Evolutionary conservation across 306 rosid species (phyloP), one percentile per base, ranked within the genome.

Genomic region (Pyrus bretschneideri): DNA sequence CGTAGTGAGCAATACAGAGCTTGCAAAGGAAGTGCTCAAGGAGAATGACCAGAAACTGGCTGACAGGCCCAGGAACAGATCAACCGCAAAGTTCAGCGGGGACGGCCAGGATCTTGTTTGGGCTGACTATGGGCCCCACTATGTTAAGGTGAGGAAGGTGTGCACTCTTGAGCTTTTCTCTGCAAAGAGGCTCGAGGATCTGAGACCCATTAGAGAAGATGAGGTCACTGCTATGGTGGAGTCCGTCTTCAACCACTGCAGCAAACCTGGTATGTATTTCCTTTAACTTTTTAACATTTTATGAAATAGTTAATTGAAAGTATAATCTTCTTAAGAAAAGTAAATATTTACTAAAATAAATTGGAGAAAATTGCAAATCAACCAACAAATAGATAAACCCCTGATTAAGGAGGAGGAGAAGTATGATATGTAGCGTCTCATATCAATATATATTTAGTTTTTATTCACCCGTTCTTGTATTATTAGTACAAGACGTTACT

Each of bases 121-220:
- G 98, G 98, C 98, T 0, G 98, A 94, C 46, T 94, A 92, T 71
- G 98, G 98, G 1, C 95, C 98, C 0, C 98, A 94, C 77, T 94
- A 94, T n/a, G 98, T 94, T 3, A 94, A 92, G 83, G 98, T 94
- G 1, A 90, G 98, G 80, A 94, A 90, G 81, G 95, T 94, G 0
- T 94, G 98, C 61, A 92, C 97, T 4, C 83, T 94, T 0, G 98
- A 94, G 87, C 95, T 94, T n/a, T 94, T 94, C 89, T 40, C 98
- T 0, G 93, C 93, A 0, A 94, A 86, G 80, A 83, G 96, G 19
- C 83, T 94, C 0, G 96, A 90, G 38, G 77, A 87, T 21, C 72
- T 94, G 18, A 81, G 96, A 8, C 95, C 95, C 29, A 90, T 94
- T 51, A 73, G 98, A 17, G 98, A 94, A 78, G 98, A 94, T 42